Conservation (phyloP, 257 asterid genomes). For the Przewalskia tangutica region DNA sequence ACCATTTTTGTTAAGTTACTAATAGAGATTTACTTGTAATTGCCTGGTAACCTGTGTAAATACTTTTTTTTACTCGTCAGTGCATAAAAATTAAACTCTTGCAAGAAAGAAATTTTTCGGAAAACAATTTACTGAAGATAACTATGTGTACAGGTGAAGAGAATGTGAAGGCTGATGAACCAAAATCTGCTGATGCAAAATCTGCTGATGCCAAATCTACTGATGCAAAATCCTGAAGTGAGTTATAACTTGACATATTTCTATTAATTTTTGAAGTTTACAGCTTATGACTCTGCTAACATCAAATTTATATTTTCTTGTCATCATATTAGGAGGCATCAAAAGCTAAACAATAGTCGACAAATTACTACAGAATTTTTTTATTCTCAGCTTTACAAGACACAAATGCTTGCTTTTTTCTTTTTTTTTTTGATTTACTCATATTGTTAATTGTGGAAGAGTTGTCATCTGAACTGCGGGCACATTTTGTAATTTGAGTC, state of each 20-base stretch:
- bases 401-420: background rate
- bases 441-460: background rate
- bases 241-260: background rate
- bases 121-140: background rate
- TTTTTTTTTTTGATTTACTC: background rate
- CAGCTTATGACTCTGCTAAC: background rate
- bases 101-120: background rate
- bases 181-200: constrained; percentile 17
- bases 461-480: background rate
- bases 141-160: constrained; percentile 49
- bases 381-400: background rate
- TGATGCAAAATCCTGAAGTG: constrained; percentile 45
- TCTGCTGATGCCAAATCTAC: constrained; percentile 19
- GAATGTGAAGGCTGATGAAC: constrained; percentile 46
- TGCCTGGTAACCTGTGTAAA: background rate
- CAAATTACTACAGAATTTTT: background rate
- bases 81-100: background rate
- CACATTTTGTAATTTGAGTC: background rate
- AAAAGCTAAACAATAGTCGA: background rate
- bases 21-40: background rate
- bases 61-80: background rate
- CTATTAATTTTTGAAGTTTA: background rate
- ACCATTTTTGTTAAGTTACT: background rate
- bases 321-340: background rate
- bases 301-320: background rate